Evolutionary conservation across 208 protist genomes (phyloP).

Genomic region (Trypanosoma caninum): DNA sequence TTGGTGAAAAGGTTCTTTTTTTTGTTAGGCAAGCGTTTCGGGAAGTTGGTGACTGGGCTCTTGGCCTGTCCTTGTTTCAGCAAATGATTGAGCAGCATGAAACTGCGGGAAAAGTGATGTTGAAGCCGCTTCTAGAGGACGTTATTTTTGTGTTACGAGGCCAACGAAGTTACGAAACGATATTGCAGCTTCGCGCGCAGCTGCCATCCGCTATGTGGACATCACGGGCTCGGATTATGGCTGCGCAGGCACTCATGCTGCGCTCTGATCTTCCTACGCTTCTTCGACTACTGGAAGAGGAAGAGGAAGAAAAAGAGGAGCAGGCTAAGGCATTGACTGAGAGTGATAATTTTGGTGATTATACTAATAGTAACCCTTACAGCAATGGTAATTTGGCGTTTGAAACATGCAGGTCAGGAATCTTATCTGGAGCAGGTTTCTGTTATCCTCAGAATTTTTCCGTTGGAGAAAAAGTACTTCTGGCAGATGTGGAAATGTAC

Average conservation of each 20-base stretch:
- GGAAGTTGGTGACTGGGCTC: conserved; percentile 46
- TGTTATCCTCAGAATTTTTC: not conserved
- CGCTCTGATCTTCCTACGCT: conserved; percentile 39
- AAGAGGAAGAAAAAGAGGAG: not conserved
- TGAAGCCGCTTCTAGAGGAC: conserved; percentile 36
- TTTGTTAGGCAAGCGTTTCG: conserved; percentile 33
- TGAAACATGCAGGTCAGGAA: not conserved
- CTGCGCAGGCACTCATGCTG: conserved; percentile 61
- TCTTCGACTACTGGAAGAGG: conserved; percentile 19
- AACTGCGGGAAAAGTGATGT: not conserved
- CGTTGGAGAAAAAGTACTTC: not conserved
- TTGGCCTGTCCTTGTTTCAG: conserved; percentile 31
- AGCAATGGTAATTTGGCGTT: not conserved
- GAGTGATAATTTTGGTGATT: conserved; percentile 8
- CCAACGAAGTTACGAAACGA: conserved; percentile 38
- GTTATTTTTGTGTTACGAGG: conserved; percentile 48
- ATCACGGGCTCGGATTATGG: conserved; percentile 29
- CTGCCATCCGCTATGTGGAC: conserved; percentile 40
- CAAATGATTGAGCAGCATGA: not conserved
- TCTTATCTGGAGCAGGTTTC: not conserved
- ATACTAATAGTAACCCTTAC: not conserved
- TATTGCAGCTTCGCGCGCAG: conserved; percentile 26
- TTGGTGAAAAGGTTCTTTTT: conserved; percentile 14
- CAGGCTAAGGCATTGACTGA: not conserved
- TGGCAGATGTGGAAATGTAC: conserved; percentile 41